Conservation (phyloP, 1,284 basidiomycete genomes). For the Uromyces viciae-fabae region DNA sequence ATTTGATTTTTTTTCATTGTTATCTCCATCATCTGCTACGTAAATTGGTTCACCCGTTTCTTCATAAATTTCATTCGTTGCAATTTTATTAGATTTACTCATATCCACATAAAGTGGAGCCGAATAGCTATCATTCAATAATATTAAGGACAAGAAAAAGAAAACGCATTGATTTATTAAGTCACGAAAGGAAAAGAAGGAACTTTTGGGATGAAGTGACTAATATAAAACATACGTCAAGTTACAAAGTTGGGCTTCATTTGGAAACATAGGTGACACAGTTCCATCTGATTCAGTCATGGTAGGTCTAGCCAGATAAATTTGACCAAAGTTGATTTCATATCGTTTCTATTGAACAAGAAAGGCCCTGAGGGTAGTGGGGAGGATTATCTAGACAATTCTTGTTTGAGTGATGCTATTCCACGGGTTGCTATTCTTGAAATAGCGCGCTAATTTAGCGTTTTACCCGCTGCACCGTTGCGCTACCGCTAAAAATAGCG, state of each 20-base stretch:
- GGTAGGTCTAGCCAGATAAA: constrained; percentile 89
- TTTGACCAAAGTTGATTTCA: constrained; percentile 95
- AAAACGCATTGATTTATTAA: too few relatives aligned
- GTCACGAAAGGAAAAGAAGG: neutral
- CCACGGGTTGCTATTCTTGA: too few relatives aligned
- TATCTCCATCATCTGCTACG: constrained; percentile 63
- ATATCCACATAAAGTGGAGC: constrained; percentile 95
- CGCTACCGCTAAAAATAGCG: too few relatives aligned
- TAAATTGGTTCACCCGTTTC: constrained; percentile 73
- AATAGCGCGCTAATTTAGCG: too few relatives aligned
- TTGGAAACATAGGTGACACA: constrained; percentile 89
- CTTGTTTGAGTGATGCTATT: too few relatives aligned
- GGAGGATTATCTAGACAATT: too few relatives aligned
- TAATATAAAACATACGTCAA: constrained; percentile 57
- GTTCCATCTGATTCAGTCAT: constrained; percentile 93
- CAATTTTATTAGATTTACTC: constrained; percentile 75
- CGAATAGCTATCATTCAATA: constrained; percentile 71
- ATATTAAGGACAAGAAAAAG: neutral
- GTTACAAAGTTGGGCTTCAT: constrained; percentile 90
- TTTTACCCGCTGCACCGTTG: too few relatives aligned
- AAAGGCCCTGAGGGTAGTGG: too few relatives aligned
- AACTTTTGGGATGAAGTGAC: constrained; percentile 36
- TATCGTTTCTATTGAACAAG: constrained; percentile 79
- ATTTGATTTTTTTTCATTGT: constrained; percentile 64
- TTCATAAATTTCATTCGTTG: constrained; percentile 63